Conservation (phyloP, 805 yeast species). For the Myxozyma melibiosi region DNA sequence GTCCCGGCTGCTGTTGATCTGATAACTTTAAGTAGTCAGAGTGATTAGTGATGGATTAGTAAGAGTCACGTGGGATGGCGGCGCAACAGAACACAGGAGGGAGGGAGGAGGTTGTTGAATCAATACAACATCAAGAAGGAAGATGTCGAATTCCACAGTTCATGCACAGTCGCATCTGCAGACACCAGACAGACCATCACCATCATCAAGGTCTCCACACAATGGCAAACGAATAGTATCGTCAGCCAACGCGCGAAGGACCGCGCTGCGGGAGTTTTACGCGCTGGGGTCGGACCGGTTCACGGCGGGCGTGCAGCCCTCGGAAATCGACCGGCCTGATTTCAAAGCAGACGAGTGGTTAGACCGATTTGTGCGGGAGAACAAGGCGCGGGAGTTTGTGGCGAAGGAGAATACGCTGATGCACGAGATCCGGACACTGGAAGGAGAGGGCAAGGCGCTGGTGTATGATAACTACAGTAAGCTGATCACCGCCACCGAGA, state of each 20-base stretch:
- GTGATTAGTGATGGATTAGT: no score
- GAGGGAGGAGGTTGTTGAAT: no score
- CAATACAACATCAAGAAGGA: no score
- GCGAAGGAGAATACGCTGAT: conserved; percentile 23
- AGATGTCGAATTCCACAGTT: no score
- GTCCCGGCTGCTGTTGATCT: conserved; percentile 4
- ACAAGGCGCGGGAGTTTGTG: conserved; percentile 18
- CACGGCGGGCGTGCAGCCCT: conserved; percentile 26
- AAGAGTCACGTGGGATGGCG: no score
- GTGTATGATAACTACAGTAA: conserved; percentile 37
- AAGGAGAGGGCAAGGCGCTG: conserved; percentile 37
- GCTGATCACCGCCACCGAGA: conserved; percentile 36
- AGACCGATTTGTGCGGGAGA: conserved; percentile 22
- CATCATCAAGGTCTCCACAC: no score
- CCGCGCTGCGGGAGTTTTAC: conserved; percentile 36
- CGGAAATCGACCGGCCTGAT: conserved; percentile 32
- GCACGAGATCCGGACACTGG: conserved; percentile 35
- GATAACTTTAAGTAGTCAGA: conserved; percentile 7
- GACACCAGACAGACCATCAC: no score
- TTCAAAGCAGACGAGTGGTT: conserved; percentile 26
- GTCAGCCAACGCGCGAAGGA: conserved; percentile 34
- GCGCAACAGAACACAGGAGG: no score
- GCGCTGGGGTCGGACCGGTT: conserved; percentile 28
- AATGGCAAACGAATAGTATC: conserved; percentile 1
- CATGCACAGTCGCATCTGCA: no score